Evolutionary conservation across 495 filamentous ascomycete species (phyloP).

Genomic region (Penicillium herquei): DNA sequence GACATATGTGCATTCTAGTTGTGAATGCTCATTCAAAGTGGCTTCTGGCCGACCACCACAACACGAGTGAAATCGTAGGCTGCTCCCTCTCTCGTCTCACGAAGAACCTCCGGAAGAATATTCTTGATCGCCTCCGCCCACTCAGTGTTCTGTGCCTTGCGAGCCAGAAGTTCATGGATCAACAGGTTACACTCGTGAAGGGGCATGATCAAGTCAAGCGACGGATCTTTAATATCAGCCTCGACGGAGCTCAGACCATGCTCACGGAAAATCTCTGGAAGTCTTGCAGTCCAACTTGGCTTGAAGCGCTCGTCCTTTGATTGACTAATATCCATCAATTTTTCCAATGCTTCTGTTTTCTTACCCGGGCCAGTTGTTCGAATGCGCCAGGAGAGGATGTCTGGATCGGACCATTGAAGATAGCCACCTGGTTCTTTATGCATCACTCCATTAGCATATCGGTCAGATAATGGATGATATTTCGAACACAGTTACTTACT

Average conservation of each 20-base stretch:
- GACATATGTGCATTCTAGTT: too few relatives aligned
- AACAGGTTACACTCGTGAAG: not conserved
- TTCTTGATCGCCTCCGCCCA: not conserved
- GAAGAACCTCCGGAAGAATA: not conserved
- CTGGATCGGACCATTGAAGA: not conserved
- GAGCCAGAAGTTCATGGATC: not conserved
- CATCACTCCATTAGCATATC: too few relatives aligned
- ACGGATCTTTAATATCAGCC: not conserved
- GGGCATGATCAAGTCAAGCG: not conserved
- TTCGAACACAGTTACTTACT: not conserved
- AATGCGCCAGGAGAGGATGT: not conserved
- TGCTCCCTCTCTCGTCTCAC: not conserved
- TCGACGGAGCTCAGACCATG: not conserved
- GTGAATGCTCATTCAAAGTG: not conserved
- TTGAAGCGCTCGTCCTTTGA: not conserved
- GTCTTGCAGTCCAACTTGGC: not conserved
- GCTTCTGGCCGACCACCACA: not conserved
- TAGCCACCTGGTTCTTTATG: slow-evolving; percentile 2
- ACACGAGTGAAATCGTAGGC: not conserved
- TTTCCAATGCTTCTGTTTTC: not conserved
- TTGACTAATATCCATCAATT: not conserved
- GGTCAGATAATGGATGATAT: not conserved
- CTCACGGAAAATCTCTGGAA: not conserved
- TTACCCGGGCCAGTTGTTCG: not conserved
- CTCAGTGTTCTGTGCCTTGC: not conserved